phyloP scores from a whole-genome alignment of 805 yeast species.

The Tetrapisispora phaffii region DNA sequence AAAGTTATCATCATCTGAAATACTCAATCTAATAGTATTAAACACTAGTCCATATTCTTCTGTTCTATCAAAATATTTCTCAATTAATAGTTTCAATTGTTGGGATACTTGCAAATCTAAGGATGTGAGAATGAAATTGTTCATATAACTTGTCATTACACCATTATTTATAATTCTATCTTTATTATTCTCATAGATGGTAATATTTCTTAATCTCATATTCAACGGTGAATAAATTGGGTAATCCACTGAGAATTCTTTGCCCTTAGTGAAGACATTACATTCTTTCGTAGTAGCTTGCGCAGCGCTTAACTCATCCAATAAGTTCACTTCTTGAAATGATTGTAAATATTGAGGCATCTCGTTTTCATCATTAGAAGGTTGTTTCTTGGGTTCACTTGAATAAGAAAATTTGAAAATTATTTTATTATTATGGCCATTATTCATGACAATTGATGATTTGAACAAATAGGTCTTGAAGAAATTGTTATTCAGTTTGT shows the following conservation, averaged over 20 bases:
- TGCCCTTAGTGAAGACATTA: not conserved
- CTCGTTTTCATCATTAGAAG: not conserved
- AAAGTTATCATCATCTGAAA: constrained; percentile 6
- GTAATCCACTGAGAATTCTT: constrained; percentile 9
- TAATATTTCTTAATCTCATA: constrained; percentile 25
- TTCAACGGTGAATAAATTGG: constrained; percentile 27
- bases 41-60: not conserved
- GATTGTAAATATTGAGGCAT: constrained; percentile 9
- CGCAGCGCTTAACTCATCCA: constrained; percentile 1
- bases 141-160: constrained; percentile 6
- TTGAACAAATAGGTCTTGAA: constrained; percentile 16
- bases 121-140: constrained; percentile 22
- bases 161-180: constrained; percentile 2
- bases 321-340: constrained; percentile 20
- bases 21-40: constrained; percentile 5
- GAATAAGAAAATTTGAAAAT: constrained; percentile 6
- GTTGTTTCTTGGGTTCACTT: not conserved
- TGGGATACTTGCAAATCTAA: constrained; percentile 27
- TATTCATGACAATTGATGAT: constrained; percentile 28
- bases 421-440: constrained; percentile 25
- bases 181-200: constrained; percentile 1
- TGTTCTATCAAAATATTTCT: constrained; percentile 4
- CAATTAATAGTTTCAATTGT: constrained; percentile 14
- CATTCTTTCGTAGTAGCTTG: not conserved
- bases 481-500: constrained; percentile 13